Conservation (phyloP, 257 asterid genomes). For the Penstemon eatonii region DNA sequence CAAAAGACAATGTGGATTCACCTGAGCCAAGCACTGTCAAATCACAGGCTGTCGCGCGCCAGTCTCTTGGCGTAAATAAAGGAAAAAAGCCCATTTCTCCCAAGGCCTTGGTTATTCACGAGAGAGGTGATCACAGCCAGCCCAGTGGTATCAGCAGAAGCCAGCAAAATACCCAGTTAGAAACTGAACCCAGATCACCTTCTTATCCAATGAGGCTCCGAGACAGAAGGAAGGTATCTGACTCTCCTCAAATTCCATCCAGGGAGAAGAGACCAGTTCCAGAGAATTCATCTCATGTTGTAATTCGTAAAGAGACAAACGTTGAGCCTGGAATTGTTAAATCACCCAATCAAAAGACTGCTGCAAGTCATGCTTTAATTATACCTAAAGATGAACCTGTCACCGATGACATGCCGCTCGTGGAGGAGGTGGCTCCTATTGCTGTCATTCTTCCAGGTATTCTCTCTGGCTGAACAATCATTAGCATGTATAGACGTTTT, state of each 20-base stretch:
- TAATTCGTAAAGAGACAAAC: constrained; percentile 40
- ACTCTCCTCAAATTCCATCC: constrained; percentile 40
- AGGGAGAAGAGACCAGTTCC: constrained; percentile 37
- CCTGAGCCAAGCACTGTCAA: constrained; percentile 33
- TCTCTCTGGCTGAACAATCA: background rate
- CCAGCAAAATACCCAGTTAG: constrained; percentile 26
- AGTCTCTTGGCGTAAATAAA: constrained; percentile 35
- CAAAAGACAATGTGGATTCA: constrained; percentile 28
- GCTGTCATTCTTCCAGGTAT: constrained; percentile 60
- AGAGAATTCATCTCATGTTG: constrained; percentile 34
- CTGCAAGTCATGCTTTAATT: constrained; percentile 36
- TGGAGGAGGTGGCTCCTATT: constrained; percentile 38
- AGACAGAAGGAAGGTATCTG: constrained; percentile 46
- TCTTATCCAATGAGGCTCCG: constrained; percentile 46
- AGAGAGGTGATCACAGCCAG: constrained; percentile 32
- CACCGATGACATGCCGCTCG: constrained; percentile 48
- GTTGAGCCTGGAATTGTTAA: constrained; percentile 27
- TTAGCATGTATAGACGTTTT: constrained; percentile 15
- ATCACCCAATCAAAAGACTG: constrained; percentile 31
- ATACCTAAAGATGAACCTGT: constrained; percentile 59
- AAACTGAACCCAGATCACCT: constrained; percentile 31
- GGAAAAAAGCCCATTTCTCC: constrained; percentile 49
- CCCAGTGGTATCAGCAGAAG: constrained; percentile 25
- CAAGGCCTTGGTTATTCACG: constrained; percentile 29
- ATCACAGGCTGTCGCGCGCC: constrained; percentile 32